Base-by-base conservation (phyloP, 2,329 filamentous ascomycete genomes). In the Cordyceps pruinosa region DNA sequence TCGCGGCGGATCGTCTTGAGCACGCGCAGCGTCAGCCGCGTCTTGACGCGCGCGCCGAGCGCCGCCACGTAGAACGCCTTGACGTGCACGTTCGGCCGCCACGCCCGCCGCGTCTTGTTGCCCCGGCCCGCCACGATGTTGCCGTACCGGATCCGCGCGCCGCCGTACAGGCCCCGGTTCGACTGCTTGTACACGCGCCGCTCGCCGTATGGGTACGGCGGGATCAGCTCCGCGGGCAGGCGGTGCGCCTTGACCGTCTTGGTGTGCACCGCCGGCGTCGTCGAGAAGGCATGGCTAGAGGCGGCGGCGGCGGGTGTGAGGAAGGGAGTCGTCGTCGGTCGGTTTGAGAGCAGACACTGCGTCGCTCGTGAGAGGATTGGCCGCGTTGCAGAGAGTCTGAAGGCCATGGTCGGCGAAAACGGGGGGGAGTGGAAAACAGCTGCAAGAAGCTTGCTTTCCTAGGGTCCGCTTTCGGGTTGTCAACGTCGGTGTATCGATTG, bases 1-100 rank as follows among this genome's bases (percentile, higher is more conserved):
- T 87, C 84, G 69, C 91, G 93, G 69, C 90, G 85, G 68, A 97
- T 89, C 35, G 85, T 86, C 68, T 83, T 79, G 64, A 88, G 77
- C 26, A 90, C 88, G 57, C 83, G 80, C 41, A 87, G 79, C 7
- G 86, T 89, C 58, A 93, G 77, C 60, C 85, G 80, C 39, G 88
- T 79, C 69, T 85, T 84, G 56, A 94, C 76, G 65, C 78, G 81
- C 61, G 79, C 79, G 61, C 79, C 76, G 58, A 94, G 74, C 0
- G 81, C 75, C 9, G 80, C 77, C 25, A 83, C 84, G 75, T 80
- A 90, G 57, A 94, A 79, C 30, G 79, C 78, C 73, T 88, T 88
- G 57, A 77, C 78, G 66, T 83, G 81, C 42, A 90, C 79, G 71
- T 94, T 94, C 60, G 88, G 88, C 52, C 84, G 79, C 89, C 89